phyloP scores from a whole-genome alignment of 208 protist genomes.

The Trypanosoma vivax region DNA sequence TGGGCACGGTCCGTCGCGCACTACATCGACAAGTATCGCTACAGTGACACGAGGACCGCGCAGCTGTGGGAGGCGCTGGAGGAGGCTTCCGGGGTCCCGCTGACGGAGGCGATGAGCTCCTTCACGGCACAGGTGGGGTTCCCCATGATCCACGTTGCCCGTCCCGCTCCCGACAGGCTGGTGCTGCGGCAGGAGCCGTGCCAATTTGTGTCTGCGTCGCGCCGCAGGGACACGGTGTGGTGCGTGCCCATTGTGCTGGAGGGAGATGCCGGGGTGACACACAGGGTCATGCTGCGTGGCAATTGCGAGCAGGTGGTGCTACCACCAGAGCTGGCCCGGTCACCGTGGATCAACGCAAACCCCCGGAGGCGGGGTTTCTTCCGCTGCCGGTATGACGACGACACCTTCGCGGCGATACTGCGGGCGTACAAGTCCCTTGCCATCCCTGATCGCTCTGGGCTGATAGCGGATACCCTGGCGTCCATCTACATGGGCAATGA shows the following conservation, averaged over 20 bases:
- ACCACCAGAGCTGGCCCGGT: constrained; percentile 22
- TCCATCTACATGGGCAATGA: constrained; percentile 70
- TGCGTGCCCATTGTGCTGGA: constrained; percentile 67
- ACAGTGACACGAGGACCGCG: constrained; percentile 88
- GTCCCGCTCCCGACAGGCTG: constrained; percentile 18
- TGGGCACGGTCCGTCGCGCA: constrained; percentile 84
- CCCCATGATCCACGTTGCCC: constrained; percentile 79
- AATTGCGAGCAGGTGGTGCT: constrained; percentile 34
- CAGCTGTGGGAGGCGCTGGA: constrained; percentile 93
- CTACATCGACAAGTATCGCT: constrained; percentile 92
- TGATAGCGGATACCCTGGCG: constrained; percentile 73
- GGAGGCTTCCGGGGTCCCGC: constrained; percentile 70
- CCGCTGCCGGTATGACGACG: constrained; percentile 78
- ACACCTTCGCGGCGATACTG: constrained; percentile 43
- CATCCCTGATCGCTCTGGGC: constrained; percentile 36
- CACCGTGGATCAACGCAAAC: constrained; percentile 63
- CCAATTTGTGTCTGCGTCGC: constrained; percentile 35
- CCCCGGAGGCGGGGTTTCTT: constrained; percentile 73
- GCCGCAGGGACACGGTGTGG: constrained; percentile 32
- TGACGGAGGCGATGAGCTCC: constrained; percentile 82
- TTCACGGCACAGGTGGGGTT: constrained; percentile 93
- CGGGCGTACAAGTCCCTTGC: constrained; percentile 35
- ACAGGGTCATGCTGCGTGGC: constrained; percentile 44
- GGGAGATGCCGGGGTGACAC: constrained; percentile 20
- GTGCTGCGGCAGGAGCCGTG: constrained; percentile 62